phyloP scores from a whole-genome alignment of 148 eudicot species.

The Persicaria tinctoria region DNA sequence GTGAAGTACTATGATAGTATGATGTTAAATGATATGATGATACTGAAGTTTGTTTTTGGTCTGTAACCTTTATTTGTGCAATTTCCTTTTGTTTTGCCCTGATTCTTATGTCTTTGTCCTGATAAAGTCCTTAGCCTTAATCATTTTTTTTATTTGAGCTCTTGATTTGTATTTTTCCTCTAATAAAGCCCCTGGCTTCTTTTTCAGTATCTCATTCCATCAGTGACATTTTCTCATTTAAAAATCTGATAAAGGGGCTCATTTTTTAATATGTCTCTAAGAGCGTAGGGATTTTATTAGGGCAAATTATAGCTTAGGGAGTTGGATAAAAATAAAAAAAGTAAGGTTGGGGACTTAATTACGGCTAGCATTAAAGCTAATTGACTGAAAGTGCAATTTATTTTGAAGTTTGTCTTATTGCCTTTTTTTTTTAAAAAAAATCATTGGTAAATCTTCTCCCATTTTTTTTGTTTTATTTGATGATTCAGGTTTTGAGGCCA shows the following conservation, averaged over 20 bases:
- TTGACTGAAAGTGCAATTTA: not conserved
- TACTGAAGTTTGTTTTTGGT: not conserved
- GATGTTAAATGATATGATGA: not conserved
- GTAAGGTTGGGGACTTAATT: not conserved
- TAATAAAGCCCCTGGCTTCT: not conserved
- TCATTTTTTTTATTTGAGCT: not conserved
- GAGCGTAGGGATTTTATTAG: not conserved
- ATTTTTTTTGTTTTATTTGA: not conserved
- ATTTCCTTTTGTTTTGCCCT: not conserved
- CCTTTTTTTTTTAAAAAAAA: not conserved
- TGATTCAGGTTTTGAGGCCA: constrained; percentile 90
- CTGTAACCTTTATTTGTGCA: not conserved
- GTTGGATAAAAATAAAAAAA: not conserved
- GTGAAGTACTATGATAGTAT: not conserved
- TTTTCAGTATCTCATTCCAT: not conserved
- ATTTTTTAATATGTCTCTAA: not conserved
- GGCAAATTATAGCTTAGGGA: not conserved
- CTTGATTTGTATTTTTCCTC: not conserved
- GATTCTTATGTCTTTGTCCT: not conserved
- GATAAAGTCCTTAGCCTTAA: not conserved
- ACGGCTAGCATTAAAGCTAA: not conserved
- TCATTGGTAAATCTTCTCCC: not conserved
- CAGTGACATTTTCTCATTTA: not conserved
- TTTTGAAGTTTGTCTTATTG: not conserved
- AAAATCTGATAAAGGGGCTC: not conserved